phyloP scores from a whole-genome alignment of 345 rosid species.

The Hibiscus trionum region DNA sequence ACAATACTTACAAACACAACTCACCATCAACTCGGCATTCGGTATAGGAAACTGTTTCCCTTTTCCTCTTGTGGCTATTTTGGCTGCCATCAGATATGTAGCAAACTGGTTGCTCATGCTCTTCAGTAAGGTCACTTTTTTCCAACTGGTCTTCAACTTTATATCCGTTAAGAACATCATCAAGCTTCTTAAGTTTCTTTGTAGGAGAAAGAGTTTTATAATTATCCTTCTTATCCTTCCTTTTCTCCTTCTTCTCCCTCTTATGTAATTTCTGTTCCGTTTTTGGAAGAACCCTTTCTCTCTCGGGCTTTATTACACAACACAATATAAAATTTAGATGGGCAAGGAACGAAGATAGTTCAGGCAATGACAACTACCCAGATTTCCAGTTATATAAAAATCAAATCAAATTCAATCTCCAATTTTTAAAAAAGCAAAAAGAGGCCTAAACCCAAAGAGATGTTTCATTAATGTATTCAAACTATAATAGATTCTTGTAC shows the following conservation, averaged over 20 bases:
- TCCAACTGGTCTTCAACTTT: conserved; percentile 28
- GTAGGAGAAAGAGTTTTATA: conserved; percentile 10
- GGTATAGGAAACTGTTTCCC: conserved; percentile 5
- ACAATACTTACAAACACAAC: not conserved
- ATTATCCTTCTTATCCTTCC: conserved; percentile 22
- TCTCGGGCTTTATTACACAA: conserved; percentile 25
- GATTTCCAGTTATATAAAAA: not conserved
- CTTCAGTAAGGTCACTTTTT: conserved; percentile 54
- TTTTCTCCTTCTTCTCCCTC: conserved; percentile 13
- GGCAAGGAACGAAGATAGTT: not conserved
- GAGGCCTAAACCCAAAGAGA: not conserved
- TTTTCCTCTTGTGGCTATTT: conserved; percentile 31
- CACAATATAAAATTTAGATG: conserved; percentile 18
- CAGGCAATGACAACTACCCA: not conserved
- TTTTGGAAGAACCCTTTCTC: conserved; percentile 23
- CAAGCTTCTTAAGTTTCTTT: conserved; percentile 27
- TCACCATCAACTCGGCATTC: conserved; percentile 26
- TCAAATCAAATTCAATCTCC: no score
- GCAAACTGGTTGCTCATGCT: conserved; percentile 39
- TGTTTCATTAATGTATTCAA: not conserved
- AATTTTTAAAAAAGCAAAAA: not conserved
- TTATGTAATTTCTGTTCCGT: conserved; percentile 20
- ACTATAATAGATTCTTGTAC: not conserved
- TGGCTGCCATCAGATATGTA: conserved; percentile 20
- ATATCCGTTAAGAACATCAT: conserved; percentile 14